Percentiles rank a stretch among this genome's conserved stretches.
Evolutionary conservation across 2,329 filamentous ascomycete species (phyloP).

Genomic region (Neopestalotiopsis rosae): DNA sequence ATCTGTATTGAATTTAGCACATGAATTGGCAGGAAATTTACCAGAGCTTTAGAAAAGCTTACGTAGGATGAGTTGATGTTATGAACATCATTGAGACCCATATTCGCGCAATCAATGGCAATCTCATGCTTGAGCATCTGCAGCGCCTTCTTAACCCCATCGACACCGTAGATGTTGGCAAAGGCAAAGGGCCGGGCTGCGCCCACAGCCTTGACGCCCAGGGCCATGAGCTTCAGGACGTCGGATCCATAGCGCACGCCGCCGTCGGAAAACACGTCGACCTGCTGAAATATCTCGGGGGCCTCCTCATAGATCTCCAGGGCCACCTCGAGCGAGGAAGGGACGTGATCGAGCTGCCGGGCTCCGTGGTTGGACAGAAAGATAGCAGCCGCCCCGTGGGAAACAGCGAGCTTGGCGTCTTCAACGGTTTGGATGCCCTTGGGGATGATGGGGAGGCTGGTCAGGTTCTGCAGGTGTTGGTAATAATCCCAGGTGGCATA

Average conservation of each 20-base stretch:
- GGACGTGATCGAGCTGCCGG: conserved; percentile 38
- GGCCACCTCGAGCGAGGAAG: conserved; percentile 35
- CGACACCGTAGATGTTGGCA: conserved; percentile 51
- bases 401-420: conserved; percentile 34
- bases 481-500: conserved; percentile 32
- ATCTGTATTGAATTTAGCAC: neutral
- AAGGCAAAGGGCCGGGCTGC: conserved; percentile 53
- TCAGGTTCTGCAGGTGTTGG: conserved; percentile 27
- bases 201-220: conserved; percentile 41
- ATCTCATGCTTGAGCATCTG: conserved; percentile 51
- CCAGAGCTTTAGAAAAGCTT: neutral
- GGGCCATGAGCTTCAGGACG: conserved; percentile 38
- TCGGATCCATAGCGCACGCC: conserved; percentile 41
- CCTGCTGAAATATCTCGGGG: conserved; percentile 36
- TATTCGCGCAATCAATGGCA: conserved; percentile 33
- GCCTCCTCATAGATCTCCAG: conserved; percentile 34
- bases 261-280: conserved; percentile 39
- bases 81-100: conserved; percentile 34
- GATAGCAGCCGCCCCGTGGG: conserved; percentile 34
- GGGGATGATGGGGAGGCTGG: conserved; percentile 34
- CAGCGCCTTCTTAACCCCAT: conserved; percentile 47
- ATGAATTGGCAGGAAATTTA: neutral
- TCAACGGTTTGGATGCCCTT: conserved; percentile 40
- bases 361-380: conserved; percentile 43
- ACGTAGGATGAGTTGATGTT: conserved; percentile 29